Base-by-base conservation (phyloP, 441 rosid species). In the Syzygium malaccense region DNA sequence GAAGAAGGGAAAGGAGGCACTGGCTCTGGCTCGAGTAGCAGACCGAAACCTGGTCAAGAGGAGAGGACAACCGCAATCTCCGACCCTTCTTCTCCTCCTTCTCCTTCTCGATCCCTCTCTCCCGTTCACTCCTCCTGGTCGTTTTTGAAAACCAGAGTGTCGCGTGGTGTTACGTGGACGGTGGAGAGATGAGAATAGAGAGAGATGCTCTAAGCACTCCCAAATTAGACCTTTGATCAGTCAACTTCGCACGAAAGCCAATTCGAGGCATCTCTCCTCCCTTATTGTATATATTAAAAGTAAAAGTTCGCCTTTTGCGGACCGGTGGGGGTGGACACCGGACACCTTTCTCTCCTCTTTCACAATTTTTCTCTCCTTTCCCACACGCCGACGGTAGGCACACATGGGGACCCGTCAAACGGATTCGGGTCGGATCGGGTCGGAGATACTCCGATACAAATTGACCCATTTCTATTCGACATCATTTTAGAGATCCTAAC, bases 241-340 rank as follows among this genome's bases (percentile, higher is more conserved):
- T 75, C 83, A 37, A 3, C 49, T 41, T 41, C n/a, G 4, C 12
- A 37, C 83, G 12, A 37, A 71, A 71, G 4, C 28, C 45, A 20
- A 71, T 33, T 19, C 11, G 79, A 68, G 4, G 37, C 49, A 10
- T 14, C 45, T 1, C 8, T 20, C 2, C 6, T 25, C 13, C n/a
- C 62, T 15, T 17, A 25, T 4, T 41, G 5, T 41, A 8, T 9
- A 6, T 45, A 45, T 57, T 1, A 30, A n/a, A n/a, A 19, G 0
- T 20, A 26, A 4, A 20, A 45, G 83, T 71, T 11, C 8, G 51
- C 48, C 48, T 68, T 19, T 68, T 68, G 7, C 78, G 25, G 41
- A 32, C 20, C 1, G 3, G 57, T 3, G 23, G 13, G 60, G 60
- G 57, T 7, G 48, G 48, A 12, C 66, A 12, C 32, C 6, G 32